These are phyloP conservation scores for Ganoderma boninense DNA, from an alignment of 1,284 basidiomycete species.

Conservation along the genomic window DNA sequence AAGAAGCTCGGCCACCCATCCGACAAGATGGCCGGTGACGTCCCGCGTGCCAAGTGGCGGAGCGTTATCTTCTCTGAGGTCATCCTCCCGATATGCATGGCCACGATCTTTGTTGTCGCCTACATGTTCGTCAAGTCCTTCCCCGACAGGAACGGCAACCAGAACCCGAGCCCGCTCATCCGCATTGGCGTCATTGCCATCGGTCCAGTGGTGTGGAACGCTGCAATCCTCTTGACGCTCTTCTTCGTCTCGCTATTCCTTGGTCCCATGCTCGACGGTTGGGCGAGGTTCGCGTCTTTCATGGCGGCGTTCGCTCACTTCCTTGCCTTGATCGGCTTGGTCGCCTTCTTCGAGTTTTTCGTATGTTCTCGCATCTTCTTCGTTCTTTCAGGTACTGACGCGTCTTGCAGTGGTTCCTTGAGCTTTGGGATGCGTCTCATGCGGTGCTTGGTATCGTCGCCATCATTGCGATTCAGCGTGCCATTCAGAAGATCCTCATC, in stretches of 20 bases:
- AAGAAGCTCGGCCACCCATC: conserved; percentile 96
- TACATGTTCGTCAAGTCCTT: conserved; percentile 95
- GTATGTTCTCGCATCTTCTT: conserved; percentile 52
- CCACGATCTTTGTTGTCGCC: conserved; percentile 82
- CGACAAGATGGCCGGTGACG: conserved; percentile 92
- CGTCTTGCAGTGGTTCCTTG: conserved; percentile 86
- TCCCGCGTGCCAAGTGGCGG: conserved; percentile 89
- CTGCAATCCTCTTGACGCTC: conserved; percentile 83
- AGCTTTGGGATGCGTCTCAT: conserved; percentile 95
- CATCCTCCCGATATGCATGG: conserved; percentile 81
- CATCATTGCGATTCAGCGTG: conserved; percentile 88
- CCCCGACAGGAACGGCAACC: conserved; percentile 71
- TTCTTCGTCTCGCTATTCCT: conserved; percentile 94
- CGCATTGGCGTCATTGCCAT: conserved; percentile 92
- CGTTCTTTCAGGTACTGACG: conserved; percentile 2
- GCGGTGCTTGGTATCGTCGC: conserved; percentile 90
- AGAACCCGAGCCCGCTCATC: conserved; percentile 82
- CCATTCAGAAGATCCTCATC: conserved; percentile 93
- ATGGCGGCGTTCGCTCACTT: conserved; percentile 93
- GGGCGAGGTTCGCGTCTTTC: conserved; percentile 86
- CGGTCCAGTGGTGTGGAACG: conserved; percentile 97
- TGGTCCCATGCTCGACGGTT: conserved; percentile 90
- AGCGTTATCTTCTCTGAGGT: conserved; percentile 90
- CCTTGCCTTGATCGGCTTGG: conserved; percentile 79
- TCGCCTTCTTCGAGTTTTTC: conserved; percentile 95